Evolutionary conservation across 2,329 filamentous ascomycete species (phyloP).

Genomic region (Aspergillus persii): DNA sequence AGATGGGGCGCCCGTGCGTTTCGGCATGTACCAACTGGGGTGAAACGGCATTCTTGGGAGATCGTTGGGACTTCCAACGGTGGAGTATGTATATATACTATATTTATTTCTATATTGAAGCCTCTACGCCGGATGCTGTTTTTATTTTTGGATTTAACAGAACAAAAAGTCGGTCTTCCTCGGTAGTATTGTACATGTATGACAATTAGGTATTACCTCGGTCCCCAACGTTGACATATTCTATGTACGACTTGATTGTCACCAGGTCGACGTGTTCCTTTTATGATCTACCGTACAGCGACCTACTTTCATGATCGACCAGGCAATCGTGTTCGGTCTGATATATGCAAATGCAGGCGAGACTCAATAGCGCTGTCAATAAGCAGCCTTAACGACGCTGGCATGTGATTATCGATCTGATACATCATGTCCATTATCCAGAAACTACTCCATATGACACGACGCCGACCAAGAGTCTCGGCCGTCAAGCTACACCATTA

Average conservation of each 20-base stretch:
- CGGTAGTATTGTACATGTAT: too few relatives aligned
- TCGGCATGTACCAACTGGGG: not conserved
- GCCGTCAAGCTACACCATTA: too few relatives aligned
- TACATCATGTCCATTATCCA: not conserved
- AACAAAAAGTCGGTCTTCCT: too few relatives aligned
- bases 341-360: conserved; percentile 10
- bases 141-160: too few relatives aligned
- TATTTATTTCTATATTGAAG: too few relatives aligned
- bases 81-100: not conserved
- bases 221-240: not conserved
- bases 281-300: not conserved
- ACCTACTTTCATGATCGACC: not conserved
- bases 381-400: conserved; percentile 10
- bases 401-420: conserved; percentile 6
- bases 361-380: conserved; percentile 13
- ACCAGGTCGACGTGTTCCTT: not conserved
- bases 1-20: not conserved
- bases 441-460: too few relatives aligned
- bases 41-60: not conserved
- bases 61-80: not conserved
- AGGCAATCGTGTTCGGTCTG: not conserved
- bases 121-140: too few relatives aligned
- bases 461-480: too few relatives aligned
- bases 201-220: not conserved
- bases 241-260: too few relatives aligned